Conservation (phyloP, 306 rosid genomes). For the Quillaja saponaria region DNA sequence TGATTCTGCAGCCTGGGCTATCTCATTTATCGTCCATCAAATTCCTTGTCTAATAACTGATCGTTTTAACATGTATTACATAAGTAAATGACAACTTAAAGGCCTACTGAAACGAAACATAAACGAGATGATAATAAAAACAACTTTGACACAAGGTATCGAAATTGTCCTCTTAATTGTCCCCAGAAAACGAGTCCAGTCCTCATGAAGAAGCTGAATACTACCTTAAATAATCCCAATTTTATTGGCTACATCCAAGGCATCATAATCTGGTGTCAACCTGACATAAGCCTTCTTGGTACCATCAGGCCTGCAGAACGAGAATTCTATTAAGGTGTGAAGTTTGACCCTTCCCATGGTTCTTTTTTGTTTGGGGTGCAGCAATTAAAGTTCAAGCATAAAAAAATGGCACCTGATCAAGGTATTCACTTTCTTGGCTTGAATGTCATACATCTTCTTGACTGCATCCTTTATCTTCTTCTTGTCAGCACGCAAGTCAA, state of each 20-base stretch:
- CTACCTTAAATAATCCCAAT: conserved; percentile 72
- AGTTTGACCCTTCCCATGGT: neutral
- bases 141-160: too few species aligned
- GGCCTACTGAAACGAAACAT: too few species aligned
- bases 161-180: too few species aligned
- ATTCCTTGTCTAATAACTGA: too few species aligned
- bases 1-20: too few species aligned
- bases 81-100: too few species aligned
- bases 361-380: neutral
- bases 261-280: conserved; percentile 84
- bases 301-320: conserved; percentile 79
- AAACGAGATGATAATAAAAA: too few species aligned
- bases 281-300: conserved; percentile 90
- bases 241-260: conserved; percentile 88
- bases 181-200: too few species aligned
- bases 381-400: neutral
- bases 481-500: conserved; percentile 83
- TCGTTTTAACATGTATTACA: too few species aligned
- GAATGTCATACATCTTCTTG: conserved; percentile 86
- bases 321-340: neutral
- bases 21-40: too few species aligned
- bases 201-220: conserved; percentile 7
- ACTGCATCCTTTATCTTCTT: conserved; percentile 87
- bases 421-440: conserved; percentile 84
- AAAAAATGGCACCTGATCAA: conserved; percentile 67